phyloP scores from a whole-genome alignment of 2,329 filamentous ascomycete genomes.

The Pleoardoris graminearum region DNA sequence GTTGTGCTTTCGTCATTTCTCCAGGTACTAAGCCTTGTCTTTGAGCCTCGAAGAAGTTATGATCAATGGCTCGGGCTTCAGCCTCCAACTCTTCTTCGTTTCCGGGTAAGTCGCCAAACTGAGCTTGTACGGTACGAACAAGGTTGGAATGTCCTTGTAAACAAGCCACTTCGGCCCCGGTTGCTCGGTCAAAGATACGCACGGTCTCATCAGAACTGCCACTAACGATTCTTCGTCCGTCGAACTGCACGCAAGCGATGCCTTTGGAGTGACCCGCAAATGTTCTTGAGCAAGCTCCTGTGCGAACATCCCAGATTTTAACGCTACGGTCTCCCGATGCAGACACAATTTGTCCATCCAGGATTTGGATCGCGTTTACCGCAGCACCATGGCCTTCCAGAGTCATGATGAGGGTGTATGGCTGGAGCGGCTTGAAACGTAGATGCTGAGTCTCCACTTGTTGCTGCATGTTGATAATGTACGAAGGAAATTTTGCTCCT shows the following conservation, averaged over 20 bases:
- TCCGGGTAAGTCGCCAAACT: conserved; percentile 85
- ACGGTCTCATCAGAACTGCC: conserved; percentile 96
- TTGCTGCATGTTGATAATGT: conserved; percentile 57
- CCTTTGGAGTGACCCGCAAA: conserved; percentile 89
- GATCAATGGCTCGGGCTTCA: conserved; percentile 74
- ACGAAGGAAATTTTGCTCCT: conserved; percentile 54
- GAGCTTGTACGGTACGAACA: conserved; percentile 92
- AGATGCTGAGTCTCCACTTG: conserved; percentile 43
- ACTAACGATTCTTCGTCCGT: conserved; percentile 89
- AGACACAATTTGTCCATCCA: conserved; percentile 84
- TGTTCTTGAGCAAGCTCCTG: conserved; percentile 73
- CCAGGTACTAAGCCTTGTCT: conserved; percentile 49
- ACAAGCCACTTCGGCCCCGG: conserved; percentile 86
- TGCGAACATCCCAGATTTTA: conserved; percentile 91
- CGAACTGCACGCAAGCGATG: conserved; percentile 96
- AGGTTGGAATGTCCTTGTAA: conserved; percentile 80
- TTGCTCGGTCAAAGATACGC: conserved; percentile 87
- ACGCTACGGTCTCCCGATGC: conserved; percentile 92
- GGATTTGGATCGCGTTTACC: conserved; percentile 93
- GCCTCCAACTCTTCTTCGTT: conserved; percentile 73
- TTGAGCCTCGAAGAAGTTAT: conserved; percentile 67
- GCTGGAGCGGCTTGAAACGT: conserved; percentile 60
- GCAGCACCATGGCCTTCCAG: conserved; percentile 86
- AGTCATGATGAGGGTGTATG: conserved; percentile 77
- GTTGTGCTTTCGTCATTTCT: conserved; percentile 37